Evolutionary conservation across 2,329 filamentous ascomycete genomes (phyloP), one percentile per base, ranked within the genome.

Genomic region (Tolypocladium guangdongense): DNA sequence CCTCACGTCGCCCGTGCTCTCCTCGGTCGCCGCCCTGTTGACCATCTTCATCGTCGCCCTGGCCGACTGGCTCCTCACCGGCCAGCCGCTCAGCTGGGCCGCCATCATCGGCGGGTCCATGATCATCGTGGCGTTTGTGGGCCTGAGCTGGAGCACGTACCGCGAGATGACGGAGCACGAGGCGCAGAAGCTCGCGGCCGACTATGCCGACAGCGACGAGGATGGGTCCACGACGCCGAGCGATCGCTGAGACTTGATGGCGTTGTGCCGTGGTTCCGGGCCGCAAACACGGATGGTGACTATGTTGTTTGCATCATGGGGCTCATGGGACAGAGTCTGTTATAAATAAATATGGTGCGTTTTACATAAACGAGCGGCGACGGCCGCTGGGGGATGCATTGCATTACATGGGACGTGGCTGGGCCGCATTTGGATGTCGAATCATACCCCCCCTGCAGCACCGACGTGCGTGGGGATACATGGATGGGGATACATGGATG

Each of bases 1-100:
- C 18, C 78, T 99, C 32, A 99, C 93, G 0, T 92, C 87, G 20
- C 93, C 93, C 0, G 93, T 99, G 3, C 77, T 99, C 5, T 92
- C 87, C 54, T 95, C 88, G 20, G 93, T 99, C 12, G 93, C 93
- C 1, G 90, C 92, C 2, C 80, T 99, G 33, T 77, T 99, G 48
- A 99, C 93, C 24, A 99, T 99, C 60, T 97, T 99, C 76, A 82
- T 97, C 56, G 93, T 99, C 7, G 93, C 92, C 1, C 75, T 97
- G 33, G 88, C 88, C 53, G 93, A 99, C 70, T 95, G 93, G 83
- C 66, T 91, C 54, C 76, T 91, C 45, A 95, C 89, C 0, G 89
- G 92, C 50, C 78, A 86, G 61, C 82, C 87, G 0, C 75, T 96
- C 22, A 87, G 84, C 51, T 72, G 77, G 4, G 87, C 90, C 0